Evolutionary conservation across 2,329 filamentous ascomycete species (phyloP).

Genomic region (Stachybotrys chartarum): DNA sequence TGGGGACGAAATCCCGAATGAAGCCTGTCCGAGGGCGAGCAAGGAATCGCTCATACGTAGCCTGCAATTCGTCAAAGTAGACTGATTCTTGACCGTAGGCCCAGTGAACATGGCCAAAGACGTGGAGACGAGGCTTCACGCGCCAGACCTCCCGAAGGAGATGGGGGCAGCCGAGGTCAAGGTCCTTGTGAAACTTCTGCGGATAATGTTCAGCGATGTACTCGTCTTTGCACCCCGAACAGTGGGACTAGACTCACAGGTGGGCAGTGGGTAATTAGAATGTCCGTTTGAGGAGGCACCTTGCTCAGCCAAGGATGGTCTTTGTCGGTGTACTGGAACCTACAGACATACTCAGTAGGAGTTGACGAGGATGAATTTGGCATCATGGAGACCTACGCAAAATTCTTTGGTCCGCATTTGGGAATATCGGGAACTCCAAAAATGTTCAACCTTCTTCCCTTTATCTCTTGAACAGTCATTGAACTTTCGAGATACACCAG

Average conservation of each 20-base stretch:
- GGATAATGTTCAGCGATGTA: neutral
- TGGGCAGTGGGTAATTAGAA: conserved; percentile 76
- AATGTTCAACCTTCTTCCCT: conserved; percentile 47
- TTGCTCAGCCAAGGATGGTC: conserved; percentile 65
- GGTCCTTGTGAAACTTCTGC: conserved; percentile 60
- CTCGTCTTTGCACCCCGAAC: neutral
- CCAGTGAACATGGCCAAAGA: conserved; percentile 82
- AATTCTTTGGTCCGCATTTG: conserved; percentile 60
- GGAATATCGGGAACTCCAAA: conserved; percentile 82
- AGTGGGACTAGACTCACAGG: conserved; percentile 38
- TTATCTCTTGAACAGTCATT: conserved; percentile 55
- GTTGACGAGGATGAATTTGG: neutral
- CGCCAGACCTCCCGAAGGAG: conserved; percentile 68
- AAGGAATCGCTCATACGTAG: conserved; percentile 61
- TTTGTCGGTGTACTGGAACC: conserved; percentile 64
- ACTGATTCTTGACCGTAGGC: conserved; percentile 63
- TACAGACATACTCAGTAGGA: conserved; percentile 17
- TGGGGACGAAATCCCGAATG: conserved; percentile 39
- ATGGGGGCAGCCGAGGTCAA: conserved; percentile 62
- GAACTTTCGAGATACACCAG: conserved; percentile 72
- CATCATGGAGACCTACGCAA: conserved; percentile 38
- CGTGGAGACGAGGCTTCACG: conserved; percentile 65
- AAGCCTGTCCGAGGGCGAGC: conserved; percentile 32
- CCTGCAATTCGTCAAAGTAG: conserved; percentile 70
- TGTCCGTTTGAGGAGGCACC: conserved; percentile 65